phyloP scores from a whole-genome alignment of 495 filamentous ascomycete species.

The Diplogelasinospora grovesii region DNA sequence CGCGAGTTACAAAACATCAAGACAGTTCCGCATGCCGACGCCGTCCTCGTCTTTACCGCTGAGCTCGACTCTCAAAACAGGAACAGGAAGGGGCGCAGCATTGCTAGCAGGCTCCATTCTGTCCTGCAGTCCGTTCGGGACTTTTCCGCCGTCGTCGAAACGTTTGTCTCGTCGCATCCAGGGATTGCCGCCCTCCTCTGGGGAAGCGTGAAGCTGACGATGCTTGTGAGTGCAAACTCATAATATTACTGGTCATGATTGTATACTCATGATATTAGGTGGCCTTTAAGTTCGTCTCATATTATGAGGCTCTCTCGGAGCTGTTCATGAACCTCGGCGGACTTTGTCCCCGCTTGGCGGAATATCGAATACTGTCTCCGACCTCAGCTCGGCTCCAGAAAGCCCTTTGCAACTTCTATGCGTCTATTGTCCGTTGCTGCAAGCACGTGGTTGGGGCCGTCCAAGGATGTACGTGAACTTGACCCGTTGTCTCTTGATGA shows the following conservation, averaged over 20 bases:
- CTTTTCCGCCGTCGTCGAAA: not conserved
- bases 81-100: not conserved
- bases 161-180: not conserved
- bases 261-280: no score
- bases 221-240: no score
- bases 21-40: not conserved
- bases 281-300: not conserved
- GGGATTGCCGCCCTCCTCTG: not conserved
- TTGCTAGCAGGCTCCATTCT: not conserved
- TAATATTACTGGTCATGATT: no score
- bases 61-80: not conserved
- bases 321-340: not conserved
- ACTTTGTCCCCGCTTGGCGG: not conserved
- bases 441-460: not conserved
- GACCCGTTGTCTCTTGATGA: not conserved
- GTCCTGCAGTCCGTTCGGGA: slow-evolving; percentile 1
- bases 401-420: not conserved
- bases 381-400: not conserved
- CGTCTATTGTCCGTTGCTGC: slow-evolving; percentile 1
- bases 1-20: not conserved
- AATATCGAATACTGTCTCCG: not conserved
- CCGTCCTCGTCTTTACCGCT: not conserved
- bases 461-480: no score
- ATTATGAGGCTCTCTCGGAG: not conserved
- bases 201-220: slow-evolving; percentile 2